Evolutionary conservation across 1,139 yeast genomes (phyloP).

Genomic region (Protomyces lactucae-debilis): DNA sequence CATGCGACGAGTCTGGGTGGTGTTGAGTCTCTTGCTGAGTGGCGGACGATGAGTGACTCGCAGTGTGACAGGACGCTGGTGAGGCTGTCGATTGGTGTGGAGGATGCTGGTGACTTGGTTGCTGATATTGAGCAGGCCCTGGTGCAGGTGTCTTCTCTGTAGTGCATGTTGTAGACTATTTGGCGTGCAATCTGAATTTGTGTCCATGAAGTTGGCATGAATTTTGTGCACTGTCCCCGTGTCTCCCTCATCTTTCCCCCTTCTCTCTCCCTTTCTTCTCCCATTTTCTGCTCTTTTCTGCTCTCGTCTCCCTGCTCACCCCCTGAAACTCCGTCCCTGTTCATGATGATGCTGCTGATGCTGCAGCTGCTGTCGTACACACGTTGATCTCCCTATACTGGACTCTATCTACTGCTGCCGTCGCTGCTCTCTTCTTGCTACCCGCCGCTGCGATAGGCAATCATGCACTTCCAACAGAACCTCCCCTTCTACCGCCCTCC

Average conservation of each 20-base stretch:
- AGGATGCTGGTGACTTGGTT: conserved; percentile 72
- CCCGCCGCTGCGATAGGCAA: not conserved
- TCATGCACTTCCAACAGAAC: not conserved
- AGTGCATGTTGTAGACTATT: not conserved
- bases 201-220: no score
- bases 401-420: no score
- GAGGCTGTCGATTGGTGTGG: conserved; percentile 82
- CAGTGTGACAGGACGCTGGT: conserved; percentile 87
- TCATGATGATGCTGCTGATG: no score
- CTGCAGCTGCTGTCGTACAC: no score
- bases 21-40: conserved; percentile 78
- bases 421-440: no score
- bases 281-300: no score
- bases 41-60: conserved; percentile 78
- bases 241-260: no score
- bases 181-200: not conserved
- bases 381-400: no score
- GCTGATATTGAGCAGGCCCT: conserved; percentile 59
- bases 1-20: conserved; percentile 91
- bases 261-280: no score
- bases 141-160: not conserved
- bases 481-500: not conserved
- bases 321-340: no score
- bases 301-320: no score
- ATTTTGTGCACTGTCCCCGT: no score